Conservation (phyloP, 2,329 filamentous ascomycete species). For the Xylariaceae sp. region DNA sequence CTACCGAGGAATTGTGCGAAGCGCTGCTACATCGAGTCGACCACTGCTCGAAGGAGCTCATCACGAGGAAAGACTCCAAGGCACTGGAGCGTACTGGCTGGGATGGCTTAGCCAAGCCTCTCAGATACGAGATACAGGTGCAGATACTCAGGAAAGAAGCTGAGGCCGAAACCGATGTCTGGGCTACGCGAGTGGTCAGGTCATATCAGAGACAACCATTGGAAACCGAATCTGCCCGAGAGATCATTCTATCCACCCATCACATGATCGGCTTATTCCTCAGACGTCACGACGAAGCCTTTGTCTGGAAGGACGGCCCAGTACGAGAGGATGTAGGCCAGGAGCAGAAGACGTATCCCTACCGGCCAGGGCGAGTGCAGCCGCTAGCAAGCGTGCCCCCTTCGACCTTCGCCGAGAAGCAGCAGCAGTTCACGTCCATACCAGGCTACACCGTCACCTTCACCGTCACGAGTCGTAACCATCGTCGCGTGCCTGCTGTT, state of each 20-base stretch:
- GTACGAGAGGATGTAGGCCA: constrained; percentile 35
- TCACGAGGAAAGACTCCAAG: constrained; percentile 46
- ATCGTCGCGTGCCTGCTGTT: constrained; percentile 30
- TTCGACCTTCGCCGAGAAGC: constrained; percentile 38
- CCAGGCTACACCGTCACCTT: constrained; percentile 47
- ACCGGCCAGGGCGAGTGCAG: constrained; percentile 38
- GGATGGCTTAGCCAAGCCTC: constrained; percentile 36
- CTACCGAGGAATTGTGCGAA: constrained; percentile 43
- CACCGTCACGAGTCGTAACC: constrained; percentile 39
- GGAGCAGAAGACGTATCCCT: constrained; percentile 36
- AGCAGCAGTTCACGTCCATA: constrained; percentile 40
- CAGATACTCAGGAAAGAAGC: constrained; percentile 38
- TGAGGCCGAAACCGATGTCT: constrained; percentile 34
- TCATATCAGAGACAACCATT: constrained; percentile 47
- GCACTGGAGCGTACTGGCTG: constrained; percentile 38
- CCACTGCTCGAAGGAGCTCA: constrained; percentile 47
- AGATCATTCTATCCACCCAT: constrained; percentile 44
- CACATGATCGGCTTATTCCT: constrained; percentile 47
- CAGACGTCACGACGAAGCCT: constrained; percentile 44
- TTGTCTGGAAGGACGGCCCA: constrained; percentile 42
- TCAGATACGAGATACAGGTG: constrained; percentile 45
- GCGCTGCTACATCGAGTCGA: constrained; percentile 46
- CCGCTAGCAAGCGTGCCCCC: constrained; percentile 43
- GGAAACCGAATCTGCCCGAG: constrained; percentile 39
- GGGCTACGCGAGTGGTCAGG: constrained; percentile 40